These are phyloP conservation scores for Platanthera zijinensis DNA, from an alignment of 106 monocot genomes.

Conservation along the genomic window DNA sequence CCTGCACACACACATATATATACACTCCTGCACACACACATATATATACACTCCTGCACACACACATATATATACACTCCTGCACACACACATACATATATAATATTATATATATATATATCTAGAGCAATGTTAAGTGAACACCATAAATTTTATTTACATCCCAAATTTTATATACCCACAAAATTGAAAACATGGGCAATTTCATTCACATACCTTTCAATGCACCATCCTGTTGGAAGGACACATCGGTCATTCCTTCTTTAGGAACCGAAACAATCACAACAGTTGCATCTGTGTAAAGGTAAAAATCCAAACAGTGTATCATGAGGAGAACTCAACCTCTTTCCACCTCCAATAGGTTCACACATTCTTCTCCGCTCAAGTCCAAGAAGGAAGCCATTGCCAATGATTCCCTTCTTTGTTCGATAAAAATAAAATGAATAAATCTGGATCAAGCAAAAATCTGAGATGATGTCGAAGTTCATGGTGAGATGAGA, in stretches of 20 bases:
- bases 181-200: no score
- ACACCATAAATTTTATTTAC: no score
- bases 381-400: slow-evolving; percentile 47
- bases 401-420: slow-evolving; percentile 13
- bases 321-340: neutral
- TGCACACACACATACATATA: no score
- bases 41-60: no score
- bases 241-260: slow-evolving; percentile 18
- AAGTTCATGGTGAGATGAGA: neutral
- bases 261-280: slow-evolving; percentile 25
- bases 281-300: slow-evolving; percentile 39
- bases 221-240: slow-evolving; percentile 20
- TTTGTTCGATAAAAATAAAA: slow-evolving; percentile 22
- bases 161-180: no score
- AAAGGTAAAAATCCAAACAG: slow-evolving; percentile 8
- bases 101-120: no score
- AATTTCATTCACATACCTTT: slow-evolving; percentile 20
- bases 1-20: no score
- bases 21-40: no score
- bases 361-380: slow-evolving; percentile 36
- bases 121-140: no score
- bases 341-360: slow-evolving; percentile 51
- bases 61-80: no score
- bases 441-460: neutral
- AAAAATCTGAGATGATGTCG: neutral